Percentiles rank a stretch among this genome's conserved stretches.
Evolutionary conservation across 306 rosid species (phyloP).

Genomic region (Dalbergia cultrata): DNA sequence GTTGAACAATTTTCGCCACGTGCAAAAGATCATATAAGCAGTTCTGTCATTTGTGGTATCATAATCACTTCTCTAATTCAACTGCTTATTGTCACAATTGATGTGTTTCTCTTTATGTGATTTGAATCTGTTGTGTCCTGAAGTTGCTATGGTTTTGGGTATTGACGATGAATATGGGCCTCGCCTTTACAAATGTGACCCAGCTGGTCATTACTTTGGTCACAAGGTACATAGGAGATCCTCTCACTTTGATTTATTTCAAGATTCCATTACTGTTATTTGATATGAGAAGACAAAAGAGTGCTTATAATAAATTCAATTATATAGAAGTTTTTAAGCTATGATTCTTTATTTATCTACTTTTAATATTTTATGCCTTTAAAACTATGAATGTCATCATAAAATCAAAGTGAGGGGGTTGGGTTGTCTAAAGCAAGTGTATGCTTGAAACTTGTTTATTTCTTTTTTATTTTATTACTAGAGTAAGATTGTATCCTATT

Average conservation of each 20-base stretch:
- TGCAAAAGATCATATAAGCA: slow-evolving; percentile 13
- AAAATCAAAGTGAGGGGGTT: slow-evolving; percentile 2
- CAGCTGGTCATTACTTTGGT: slow-evolving; percentile 99
- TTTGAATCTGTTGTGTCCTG: slow-evolving; percentile 42
- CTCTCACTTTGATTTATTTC: slow-evolving; percentile 13
- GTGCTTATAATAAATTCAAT: neutral
- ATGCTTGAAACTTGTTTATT: neutral
- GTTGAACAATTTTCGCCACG: neutral
- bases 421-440: slow-evolving; percentile 4
- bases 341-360: slow-evolving; percentile 9
- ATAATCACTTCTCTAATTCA: neutral
- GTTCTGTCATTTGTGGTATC: neutral
- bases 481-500: neutral
- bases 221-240: slow-evolving; percentile 77
- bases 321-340: neutral
- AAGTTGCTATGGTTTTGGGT: slow-evolving; percentile 97
- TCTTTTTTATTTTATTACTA: neutral
- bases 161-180: slow-evolving; percentile 93
- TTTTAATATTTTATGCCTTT: slow-evolving; percentile 2
- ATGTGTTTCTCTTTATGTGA: slow-evolving; percentile 34
- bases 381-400: neutral
- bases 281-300: slow-evolving; percentile 24
- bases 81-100: slow-evolving; percentile 34
- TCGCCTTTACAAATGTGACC: slow-evolving; percentile 92
- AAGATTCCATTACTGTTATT: neutral